phyloP scores from a whole-genome alignment of 2,329 filamentous ascomycete genomes.

The Knufia fluminis region DNA sequence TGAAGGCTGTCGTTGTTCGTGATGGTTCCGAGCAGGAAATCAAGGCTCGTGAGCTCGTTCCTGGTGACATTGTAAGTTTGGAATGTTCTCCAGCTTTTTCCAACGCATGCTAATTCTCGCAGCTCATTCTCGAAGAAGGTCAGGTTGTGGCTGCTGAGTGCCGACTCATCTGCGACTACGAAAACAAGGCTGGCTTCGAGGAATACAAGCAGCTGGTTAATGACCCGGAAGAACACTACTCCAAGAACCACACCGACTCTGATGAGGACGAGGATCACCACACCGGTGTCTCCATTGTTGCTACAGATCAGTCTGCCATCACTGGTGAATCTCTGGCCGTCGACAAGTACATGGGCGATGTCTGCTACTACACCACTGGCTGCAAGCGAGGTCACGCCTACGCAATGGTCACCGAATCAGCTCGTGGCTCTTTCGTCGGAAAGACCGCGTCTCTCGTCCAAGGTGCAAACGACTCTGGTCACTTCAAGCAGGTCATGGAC shows the following conservation, averaged over 20 bases:
- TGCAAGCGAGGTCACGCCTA: slow-evolving; percentile 74
- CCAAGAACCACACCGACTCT: slow-evolving; percentile 49
- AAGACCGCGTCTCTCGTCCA: slow-evolving; percentile 65
- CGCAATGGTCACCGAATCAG: slow-evolving; percentile 57
- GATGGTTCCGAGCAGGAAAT: slow-evolving; percentile 60
- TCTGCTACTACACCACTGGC: slow-evolving; percentile 69
- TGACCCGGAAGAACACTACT: slow-evolving; percentile 51
- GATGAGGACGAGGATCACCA: slow-evolving; percentile 52
- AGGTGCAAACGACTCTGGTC: slow-evolving; percentile 65
- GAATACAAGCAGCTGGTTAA: slow-evolving; percentile 57
- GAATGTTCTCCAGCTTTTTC: background rate
- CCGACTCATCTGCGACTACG: slow-evolving; percentile 64
- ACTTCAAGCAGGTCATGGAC: slow-evolving; percentile 80
- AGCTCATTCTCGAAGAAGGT: slow-evolving; percentile 64
- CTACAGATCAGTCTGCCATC: slow-evolving; percentile 70
- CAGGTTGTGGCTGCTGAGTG: slow-evolving; percentile 60
- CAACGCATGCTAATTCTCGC: slow-evolving; percentile 18
- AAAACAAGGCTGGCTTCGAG: slow-evolving; percentile 56
- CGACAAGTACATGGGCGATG: slow-evolving; percentile 69
- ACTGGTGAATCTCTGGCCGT: slow-evolving; percentile 72
- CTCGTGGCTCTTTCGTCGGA: slow-evolving; percentile 66
- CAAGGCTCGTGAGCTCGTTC: slow-evolving; percentile 64
- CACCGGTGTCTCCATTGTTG: slow-evolving; percentile 58
- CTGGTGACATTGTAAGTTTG: slow-evolving; percentile 60
- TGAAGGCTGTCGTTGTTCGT: slow-evolving; percentile 60